A percentile compares a stretch with the other conserved stretches of the same genome.
phyloP scores from a whole-genome alignment of 2,329 filamentous ascomycete genomes.

The Xylariaceae sp. region DNA sequence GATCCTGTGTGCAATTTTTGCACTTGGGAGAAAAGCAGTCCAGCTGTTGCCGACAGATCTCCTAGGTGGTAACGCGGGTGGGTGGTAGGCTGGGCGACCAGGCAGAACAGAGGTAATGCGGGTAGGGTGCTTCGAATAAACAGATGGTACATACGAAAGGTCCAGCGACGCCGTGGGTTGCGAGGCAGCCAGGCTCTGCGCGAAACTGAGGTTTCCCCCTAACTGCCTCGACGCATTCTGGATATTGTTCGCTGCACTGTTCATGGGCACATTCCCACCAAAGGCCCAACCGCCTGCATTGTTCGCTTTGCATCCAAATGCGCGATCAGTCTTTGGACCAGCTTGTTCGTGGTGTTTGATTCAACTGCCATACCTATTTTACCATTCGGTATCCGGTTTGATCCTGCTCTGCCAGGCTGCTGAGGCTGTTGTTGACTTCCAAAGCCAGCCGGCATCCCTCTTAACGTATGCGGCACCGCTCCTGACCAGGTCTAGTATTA shows the following conservation, averaged over 20 bases:
- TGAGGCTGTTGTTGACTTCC: conserved; percentile 53
- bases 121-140: not conserved
- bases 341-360: conserved; percentile 5
- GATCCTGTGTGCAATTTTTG: no score
- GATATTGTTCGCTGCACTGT: conserved; percentile 44
- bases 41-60: no score
- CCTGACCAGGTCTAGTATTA: conserved; percentile 39
- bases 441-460: conserved; percentile 58
- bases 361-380: conserved; percentile 52
- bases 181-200: conserved; percentile 59
- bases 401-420: conserved; percentile 48
- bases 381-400: conserved; percentile 58
- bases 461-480: conserved; percentile 56
- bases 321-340: conserved; percentile 26
- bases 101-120: not conserved
- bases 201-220: conserved; percentile 58
- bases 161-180: conserved; percentile 59
- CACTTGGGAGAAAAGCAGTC: no score
- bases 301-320: conserved; percentile 36
- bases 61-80: not conserved
- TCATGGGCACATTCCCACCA: conserved; percentile 57
- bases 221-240: conserved; percentile 51
- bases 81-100: no score
- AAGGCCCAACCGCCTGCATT: conserved; percentile 58
- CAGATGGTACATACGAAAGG: conserved; percentile 49